A percentile compares a stretch with the other conserved stretches of the same genome.
phyloP scores from a whole-genome alignment of 2,329 filamentous ascomycete species.

The Talaromyces sp. region DNA sequence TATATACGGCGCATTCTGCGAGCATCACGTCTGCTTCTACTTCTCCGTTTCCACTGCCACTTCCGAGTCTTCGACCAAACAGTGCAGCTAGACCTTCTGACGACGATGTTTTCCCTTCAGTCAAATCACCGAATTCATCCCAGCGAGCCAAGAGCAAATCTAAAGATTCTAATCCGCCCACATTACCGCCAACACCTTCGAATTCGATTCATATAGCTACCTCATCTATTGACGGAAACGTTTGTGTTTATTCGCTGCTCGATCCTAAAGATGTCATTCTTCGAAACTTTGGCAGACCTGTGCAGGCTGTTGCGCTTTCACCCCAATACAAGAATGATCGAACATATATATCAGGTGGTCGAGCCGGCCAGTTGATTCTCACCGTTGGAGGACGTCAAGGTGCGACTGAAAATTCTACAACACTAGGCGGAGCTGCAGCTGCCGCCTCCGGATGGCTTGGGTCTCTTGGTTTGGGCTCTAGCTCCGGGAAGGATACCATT shows the following conservation, averaged over 20 bases:
- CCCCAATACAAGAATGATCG: constrained; percentile 88
- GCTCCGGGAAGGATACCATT: constrained; percentile 76
- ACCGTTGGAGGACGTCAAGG: constrained; percentile 76
- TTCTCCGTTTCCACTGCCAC: constrained; percentile 71
- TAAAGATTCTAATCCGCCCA: constrained; percentile 16
- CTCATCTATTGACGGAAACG: constrained; percentile 90
- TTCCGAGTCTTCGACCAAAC: constrained; percentile 38
- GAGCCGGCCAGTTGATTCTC: constrained; percentile 79
- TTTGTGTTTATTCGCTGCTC: constrained; percentile 81
- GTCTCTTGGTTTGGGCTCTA: constrained; percentile 72
- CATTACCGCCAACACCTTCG: constrained; percentile 66
- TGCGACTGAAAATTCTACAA: constrained; percentile 76
- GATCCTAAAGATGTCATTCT: constrained; percentile 86
- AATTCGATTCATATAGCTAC: constrained; percentile 93
- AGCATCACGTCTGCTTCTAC: constrained; percentile 86
- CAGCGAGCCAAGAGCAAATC: constrained; percentile 26
- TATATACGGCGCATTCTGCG: constrained; percentile 88
- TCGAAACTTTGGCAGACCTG: constrained; percentile 86
- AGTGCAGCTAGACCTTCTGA: constrained; percentile 24
- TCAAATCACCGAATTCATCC: constrained; percentile 22
- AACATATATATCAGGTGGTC: constrained; percentile 83
- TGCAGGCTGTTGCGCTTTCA: constrained; percentile 88
- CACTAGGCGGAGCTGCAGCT: constrained; percentile 66
- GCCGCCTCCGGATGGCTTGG: constrained; percentile 87
- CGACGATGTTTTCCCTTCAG: constrained; percentile 21